phyloP scores from a whole-genome alignment of 2,329 filamentous ascomycete species.

The Curvularia sp. region DNA sequence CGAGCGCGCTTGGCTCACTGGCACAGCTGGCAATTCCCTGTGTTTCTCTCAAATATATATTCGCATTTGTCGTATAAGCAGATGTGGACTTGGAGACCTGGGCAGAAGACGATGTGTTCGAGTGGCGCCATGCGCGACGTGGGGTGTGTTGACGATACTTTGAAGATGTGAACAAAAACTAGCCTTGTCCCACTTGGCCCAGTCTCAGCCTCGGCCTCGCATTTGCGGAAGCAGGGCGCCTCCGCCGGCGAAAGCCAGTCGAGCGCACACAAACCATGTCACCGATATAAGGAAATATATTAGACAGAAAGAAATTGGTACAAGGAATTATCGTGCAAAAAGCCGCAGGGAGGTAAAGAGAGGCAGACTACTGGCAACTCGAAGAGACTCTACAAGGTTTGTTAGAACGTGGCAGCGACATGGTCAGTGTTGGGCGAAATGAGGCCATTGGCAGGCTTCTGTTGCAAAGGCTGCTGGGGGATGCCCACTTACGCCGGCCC shows the following conservation, averaged over 20 bases:
- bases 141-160: constrained; percentile 14
- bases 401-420: constrained; percentile 10
- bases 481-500: constrained; percentile 11
- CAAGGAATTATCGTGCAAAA: constrained; percentile 1
- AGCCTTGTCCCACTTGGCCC: constrained; percentile 10
- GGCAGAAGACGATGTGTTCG: constrained; percentile 7
- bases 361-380: constrained; percentile 9
- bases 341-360: background rate
- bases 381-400: constrained; percentile 8
- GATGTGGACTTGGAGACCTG: constrained; percentile 3
- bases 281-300: background rate
- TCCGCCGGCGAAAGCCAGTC: constrained; percentile 3
- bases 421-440: background rate
- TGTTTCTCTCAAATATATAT: background rate
- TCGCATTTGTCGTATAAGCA: background rate
- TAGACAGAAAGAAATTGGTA: background rate
- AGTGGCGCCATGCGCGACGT: constrained; percentile 13
- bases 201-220: constrained; percentile 16
- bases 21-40: constrained; percentile 5
- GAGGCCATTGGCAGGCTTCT: background rate
- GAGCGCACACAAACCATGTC: constrained; percentile 11
- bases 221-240: constrained; percentile 12
- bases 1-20: constrained; percentile 4
- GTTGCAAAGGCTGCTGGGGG: background rate
- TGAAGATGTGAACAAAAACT: constrained; percentile 19